Evolutionary conservation across 495 filamentous ascomycete species (phyloP), one percentile per base, ranked within the genome.

Genomic region (Penicilliopsis zonata): DNA sequence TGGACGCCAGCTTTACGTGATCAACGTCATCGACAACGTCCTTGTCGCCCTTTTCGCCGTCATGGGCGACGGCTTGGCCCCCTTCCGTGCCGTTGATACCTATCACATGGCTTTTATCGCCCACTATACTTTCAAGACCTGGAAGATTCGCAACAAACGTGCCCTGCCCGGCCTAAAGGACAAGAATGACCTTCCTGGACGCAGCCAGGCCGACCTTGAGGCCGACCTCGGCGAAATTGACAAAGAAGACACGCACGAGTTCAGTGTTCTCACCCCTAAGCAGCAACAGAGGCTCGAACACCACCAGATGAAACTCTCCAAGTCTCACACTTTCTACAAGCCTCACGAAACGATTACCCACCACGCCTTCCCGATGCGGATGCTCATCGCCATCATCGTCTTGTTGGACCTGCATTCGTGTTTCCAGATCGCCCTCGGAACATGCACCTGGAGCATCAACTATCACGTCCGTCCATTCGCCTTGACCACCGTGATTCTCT

Each of bases 321-420:
- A 74, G 31, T 79, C 76, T 0, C 82, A 88, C 45, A 82, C 79
- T 2, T 88, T 85, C 53, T 88, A 86, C 61, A 83, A 82, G 47
- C 82, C 82, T 1, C 80, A 88, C 54, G 82, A 86, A 56, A 86
- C 81, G 0, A 54, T 69, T 23, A 86, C 82, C 2, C 82, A 88
- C 44, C 67, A 77, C 44, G 81, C 82, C 5, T 88, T 86, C 42
- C 81, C 82, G 0, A 61, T 82, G 5, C 68, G 70, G 21, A 56
- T 82, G 13, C 69, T 86, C 18, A 59, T 86, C 24, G 67, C 79
- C 22, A 70, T 85, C 22, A 75, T 85, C 2, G 62, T 80, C 13
- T 52, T 88, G n/a, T 61, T 88, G 0, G 82, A 87, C 43, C 71
- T 70, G 30, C 82, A 88, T 46, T 79, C 73, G 7, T 50, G 75